phyloP scores from a whole-genome alignment of 495 filamentous ascomycete genomes.

The Darksidea phi region DNA sequence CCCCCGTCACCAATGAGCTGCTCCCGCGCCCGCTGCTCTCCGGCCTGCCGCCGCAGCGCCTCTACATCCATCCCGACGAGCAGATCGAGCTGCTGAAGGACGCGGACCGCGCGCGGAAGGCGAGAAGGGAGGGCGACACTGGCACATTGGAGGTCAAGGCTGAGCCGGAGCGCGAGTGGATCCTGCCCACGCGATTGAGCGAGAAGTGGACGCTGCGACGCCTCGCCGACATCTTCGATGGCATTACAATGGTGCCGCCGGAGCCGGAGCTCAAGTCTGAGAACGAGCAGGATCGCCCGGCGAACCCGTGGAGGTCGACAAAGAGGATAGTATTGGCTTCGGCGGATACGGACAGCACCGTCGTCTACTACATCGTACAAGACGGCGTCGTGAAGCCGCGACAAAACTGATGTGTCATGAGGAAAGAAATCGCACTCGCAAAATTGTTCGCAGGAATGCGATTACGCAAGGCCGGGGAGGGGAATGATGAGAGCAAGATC shows the following conservation, averaged over 20 bases:
- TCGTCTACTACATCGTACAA: constrained; percentile 93
- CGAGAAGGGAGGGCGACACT: constrained; percentile 37
- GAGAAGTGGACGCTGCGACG: constrained; percentile 79
- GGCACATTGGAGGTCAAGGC: constrained; percentile 51
- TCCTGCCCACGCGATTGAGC: constrained; percentile 75
- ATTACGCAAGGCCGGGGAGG: background rate
- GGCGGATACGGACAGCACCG: constrained; percentile 82
- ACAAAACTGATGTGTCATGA: constrained; percentile 65
- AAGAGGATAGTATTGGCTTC: constrained; percentile 83
- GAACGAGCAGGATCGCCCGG: constrained; percentile 39
- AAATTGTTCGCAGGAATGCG: background rate
- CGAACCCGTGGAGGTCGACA: constrained; percentile 39
- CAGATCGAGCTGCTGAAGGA: constrained; percentile 67
- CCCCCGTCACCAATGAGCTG: constrained; percentile 39
- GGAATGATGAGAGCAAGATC: background rate
- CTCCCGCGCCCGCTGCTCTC: constrained; percentile 69
- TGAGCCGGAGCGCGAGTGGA: constrained; percentile 67
- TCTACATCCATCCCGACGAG: constrained; percentile 93
- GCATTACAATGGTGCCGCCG: constrained; percentile 55
- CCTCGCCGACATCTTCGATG: constrained; percentile 80
- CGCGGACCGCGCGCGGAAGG: constrained; percentile 27
- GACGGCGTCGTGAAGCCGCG: constrained; percentile 95
- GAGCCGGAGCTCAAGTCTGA: constrained; percentile 37
- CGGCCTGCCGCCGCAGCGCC: constrained; percentile 78
- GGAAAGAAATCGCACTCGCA: background rate